Conservation (phyloP, 2,329 filamentous ascomycete genomes). For the Trichoderma endophyticum region DNA sequence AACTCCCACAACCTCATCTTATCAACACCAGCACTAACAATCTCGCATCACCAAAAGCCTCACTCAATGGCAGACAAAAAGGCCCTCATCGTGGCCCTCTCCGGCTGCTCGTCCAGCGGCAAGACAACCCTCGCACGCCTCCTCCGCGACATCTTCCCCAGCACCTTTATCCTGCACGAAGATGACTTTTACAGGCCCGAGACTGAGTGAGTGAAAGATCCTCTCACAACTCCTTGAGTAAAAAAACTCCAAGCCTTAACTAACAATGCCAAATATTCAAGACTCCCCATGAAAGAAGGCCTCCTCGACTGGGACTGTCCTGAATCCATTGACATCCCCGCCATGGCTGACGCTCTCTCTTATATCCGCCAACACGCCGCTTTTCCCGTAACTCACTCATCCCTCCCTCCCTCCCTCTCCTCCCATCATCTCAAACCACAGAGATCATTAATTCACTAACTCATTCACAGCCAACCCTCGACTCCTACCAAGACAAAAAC, state of each 20-base stretch:
- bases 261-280: constrained; percentile 25
- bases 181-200: constrained; percentile 95
- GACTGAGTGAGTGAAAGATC: constrained; percentile 50
- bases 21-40: neutral
- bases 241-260: neutral
- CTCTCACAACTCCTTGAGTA: neutral
- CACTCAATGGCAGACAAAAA: constrained; percentile 20
- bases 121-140: constrained; percentile 92
- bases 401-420: neutral
- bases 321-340: constrained; percentile 68
- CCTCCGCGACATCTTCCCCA: constrained; percentile 75
- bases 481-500: constrained; percentile 57
- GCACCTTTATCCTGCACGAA: constrained; percentile 81
- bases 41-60: neutral
- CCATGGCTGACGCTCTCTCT: constrained; percentile 62
- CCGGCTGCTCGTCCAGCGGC: constrained; percentile 86
- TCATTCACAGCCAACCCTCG: constrained; percentile 26
- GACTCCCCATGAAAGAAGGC: constrained; percentile 54
- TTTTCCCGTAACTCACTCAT: constrained; percentile 51
- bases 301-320: constrained; percentile 91
- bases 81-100: constrained; percentile 72
- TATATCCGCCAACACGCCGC: constrained; percentile 68
- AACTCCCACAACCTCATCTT: neutral
- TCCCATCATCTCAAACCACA: neutral
- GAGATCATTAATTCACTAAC: neutral